Evolutionary conservation across 2,329 filamentous ascomycete species (phyloP).

Genomic region (Calycina herbarum): DNA sequence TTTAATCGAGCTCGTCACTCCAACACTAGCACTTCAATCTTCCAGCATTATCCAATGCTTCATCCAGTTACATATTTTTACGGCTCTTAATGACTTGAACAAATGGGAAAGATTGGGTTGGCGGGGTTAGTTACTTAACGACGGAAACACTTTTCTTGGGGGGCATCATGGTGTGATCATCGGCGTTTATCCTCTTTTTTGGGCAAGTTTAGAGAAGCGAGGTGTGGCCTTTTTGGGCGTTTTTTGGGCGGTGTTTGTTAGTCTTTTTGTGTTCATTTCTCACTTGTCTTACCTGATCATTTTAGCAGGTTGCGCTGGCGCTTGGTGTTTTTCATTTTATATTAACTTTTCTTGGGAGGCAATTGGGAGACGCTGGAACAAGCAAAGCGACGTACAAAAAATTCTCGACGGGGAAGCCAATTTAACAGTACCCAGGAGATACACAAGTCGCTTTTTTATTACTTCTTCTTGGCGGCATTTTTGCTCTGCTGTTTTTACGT

Average conservation of each 20-base stretch:
- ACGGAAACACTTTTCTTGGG: background rate
- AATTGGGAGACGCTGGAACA: background rate
- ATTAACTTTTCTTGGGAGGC: background rate
- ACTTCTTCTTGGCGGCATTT: background rate
- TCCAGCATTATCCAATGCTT: slow-evolving; percentile 10
- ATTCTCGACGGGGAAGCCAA: slow-evolving; percentile 15
- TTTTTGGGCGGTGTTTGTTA: background rate
- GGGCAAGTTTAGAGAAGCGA: slow-evolving; percentile 1
- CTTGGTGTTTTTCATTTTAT: slow-evolving; percentile 7
- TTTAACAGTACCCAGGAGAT: slow-evolving; percentile 14
- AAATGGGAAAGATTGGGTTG: slow-evolving; percentile 7
- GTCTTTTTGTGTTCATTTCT: background rate
- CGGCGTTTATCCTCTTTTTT: slow-evolving; percentile 4
- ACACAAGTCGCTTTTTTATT: background rate
- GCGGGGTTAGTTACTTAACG: background rate
- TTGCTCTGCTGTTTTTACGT: background rate
- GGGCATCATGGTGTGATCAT: background rate
- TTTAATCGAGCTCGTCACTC: slow-evolving; percentile 18
- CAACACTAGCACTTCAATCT: slow-evolving; percentile 12
- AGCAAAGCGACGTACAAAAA: slow-evolving; percentile 7
- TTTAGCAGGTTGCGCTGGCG: background rate
- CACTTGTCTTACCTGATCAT: slow-evolving; percentile 4
- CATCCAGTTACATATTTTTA: slow-evolving; percentile 5
- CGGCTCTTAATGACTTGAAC: slow-evolving; percentile 13
- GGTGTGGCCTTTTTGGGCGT: background rate